Evolutionary conservation across 495 filamentous ascomycete genomes (phyloP).

Genomic region (Penicillium lividum): DNA sequence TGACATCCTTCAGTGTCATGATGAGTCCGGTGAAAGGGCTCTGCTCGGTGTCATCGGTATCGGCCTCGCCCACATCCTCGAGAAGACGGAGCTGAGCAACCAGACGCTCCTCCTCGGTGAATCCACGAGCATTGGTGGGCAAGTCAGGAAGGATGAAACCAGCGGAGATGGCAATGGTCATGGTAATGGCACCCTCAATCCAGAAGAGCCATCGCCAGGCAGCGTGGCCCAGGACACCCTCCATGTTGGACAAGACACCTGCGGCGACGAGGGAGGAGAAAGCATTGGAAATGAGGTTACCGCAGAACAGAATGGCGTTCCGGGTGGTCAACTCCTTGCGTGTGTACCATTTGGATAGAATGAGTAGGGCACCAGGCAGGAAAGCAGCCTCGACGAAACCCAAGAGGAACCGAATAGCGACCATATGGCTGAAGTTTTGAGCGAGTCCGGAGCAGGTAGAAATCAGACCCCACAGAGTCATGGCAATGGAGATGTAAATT

Average conservation of each 20-base stretch:
- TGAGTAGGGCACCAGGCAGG: slow-evolving; percentile 45
- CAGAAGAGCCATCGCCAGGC: slow-evolving; percentile 71
- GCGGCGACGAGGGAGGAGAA: slow-evolving; percentile 63
- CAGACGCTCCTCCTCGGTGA: slow-evolving; percentile 65
- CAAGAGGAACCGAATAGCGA: slow-evolving; percentile 66
- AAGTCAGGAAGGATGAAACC: slow-evolving; percentile 72
- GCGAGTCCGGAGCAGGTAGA: slow-evolving; percentile 59
- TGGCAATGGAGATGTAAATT: slow-evolving; percentile 61
- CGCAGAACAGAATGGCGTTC: slow-evolving; percentile 47
- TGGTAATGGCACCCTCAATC: slow-evolving; percentile 37
- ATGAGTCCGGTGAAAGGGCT: slow-evolving; percentile 66
- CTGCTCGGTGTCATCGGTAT: slow-evolving; percentile 58
- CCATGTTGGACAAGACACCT: slow-evolving; percentile 45
- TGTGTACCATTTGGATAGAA: slow-evolving; percentile 51
- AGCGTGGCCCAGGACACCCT: slow-evolving; percentile 42
- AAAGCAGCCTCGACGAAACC: slow-evolving; percentile 58
- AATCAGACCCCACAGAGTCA: slow-evolving; percentile 68
- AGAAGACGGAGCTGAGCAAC: slow-evolving; percentile 70
- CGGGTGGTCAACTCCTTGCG: slow-evolving; percentile 43
- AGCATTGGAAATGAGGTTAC: slow-evolving; percentile 56
- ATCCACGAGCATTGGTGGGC: slow-evolving; percentile 68
- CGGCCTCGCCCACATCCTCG: slow-evolving; percentile 77
- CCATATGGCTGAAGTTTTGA: slow-evolving; percentile 56
- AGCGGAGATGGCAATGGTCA: slow-evolving; percentile 37
- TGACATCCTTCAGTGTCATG: slow-evolving; percentile 66